phyloP scores from a whole-genome alignment of 805 yeast genomes.

The Metschnikowia santaceciliae region DNA sequence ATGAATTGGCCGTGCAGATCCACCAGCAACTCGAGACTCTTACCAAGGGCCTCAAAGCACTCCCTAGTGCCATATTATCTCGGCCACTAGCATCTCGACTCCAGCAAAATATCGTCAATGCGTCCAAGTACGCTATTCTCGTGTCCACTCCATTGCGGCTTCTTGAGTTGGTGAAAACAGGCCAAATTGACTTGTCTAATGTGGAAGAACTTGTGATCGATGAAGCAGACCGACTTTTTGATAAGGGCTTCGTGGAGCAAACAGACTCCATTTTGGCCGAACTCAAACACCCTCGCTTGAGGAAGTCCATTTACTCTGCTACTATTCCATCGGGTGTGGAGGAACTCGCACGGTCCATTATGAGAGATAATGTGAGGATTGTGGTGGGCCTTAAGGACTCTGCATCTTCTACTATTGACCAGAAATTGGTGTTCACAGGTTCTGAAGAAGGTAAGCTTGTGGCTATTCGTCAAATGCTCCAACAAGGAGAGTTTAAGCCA shows the following conservation, averaged over 20 bases:
- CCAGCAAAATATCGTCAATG: conserved; percentile 53
- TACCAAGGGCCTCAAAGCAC: conserved; percentile 45
- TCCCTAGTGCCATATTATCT: conserved; percentile 63
- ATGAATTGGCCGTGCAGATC: conserved; percentile 88
- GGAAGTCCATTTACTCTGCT: conserved; percentile 87
- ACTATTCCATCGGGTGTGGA: conserved; percentile 93
- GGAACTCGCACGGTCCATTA: conserved; percentile 77
- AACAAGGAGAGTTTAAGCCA: conserved; percentile 81
- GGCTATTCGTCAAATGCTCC: conserved; percentile 85
- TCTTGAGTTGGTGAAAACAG: conserved; percentile 68
- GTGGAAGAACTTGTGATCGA: conserved; percentile 83
- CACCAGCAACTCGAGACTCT: conserved; percentile 62
- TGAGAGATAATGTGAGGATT: conserved; percentile 81
- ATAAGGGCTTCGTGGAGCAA: conserved; percentile 81
- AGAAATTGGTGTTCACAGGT: conserved; percentile 80
- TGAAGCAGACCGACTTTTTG: conserved; percentile 94
- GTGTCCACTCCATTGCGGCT: conserved; percentile 87
- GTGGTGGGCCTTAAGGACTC: conserved; percentile 93
- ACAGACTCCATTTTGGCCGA: conserved; percentile 76
- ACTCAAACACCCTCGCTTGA: conserved; percentile 48
- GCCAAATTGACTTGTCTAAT: conserved; percentile 52
- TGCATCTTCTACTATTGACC: conserved; percentile 80
- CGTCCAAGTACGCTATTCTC: conserved; percentile 69
- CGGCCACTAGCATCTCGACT: conserved; percentile 69
- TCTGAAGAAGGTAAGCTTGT: conserved; percentile 92